These are phyloP conservation scores for Schizosaccharomyces versatilis DNA, from an alignment of 1,139 yeast genomes.

Conservation along the genomic window DNA sequence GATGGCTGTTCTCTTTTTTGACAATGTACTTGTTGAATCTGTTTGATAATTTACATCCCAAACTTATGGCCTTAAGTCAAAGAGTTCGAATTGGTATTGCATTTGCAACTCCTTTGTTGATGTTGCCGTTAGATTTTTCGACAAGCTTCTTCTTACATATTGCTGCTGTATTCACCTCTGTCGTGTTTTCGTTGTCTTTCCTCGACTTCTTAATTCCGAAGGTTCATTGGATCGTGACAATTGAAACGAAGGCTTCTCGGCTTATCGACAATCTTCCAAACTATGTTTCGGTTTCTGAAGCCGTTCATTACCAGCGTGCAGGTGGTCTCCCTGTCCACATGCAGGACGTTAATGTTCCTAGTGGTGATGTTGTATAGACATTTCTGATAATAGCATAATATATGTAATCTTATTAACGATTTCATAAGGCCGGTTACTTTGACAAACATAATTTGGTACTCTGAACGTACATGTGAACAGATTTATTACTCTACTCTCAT, in stretches of 20 bases:
- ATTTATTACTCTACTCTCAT: too few relatives aligned
- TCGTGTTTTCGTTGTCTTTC: neutral
- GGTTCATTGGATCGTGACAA: neutral
- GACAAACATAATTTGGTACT: too few relatives aligned
- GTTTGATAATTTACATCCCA: neutral
- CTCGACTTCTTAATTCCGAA: neutral
- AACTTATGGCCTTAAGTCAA: neutral
- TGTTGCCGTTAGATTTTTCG: neutral
- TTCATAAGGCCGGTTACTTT: neutral
- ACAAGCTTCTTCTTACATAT: neutral
- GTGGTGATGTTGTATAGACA: neutral
- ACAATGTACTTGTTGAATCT: conserved; percentile 1
- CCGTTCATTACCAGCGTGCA: neutral
- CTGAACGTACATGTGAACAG: too few relatives aligned
- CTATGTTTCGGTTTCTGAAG: neutral
- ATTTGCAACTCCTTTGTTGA: neutral
- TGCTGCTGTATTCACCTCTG: neutral
- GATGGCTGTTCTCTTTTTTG: neutral
- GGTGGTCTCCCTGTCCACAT: neutral
- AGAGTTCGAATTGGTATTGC: neutral
- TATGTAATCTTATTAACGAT: neutral
- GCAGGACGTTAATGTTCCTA: neutral
- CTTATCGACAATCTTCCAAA: neutral
- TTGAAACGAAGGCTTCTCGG: neutral
- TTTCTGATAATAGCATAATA: neutral